Evolutionary conservation across 371 early-diverging fungal species (phyloP).

Genomic region (Parasitella parasitica): DNA sequence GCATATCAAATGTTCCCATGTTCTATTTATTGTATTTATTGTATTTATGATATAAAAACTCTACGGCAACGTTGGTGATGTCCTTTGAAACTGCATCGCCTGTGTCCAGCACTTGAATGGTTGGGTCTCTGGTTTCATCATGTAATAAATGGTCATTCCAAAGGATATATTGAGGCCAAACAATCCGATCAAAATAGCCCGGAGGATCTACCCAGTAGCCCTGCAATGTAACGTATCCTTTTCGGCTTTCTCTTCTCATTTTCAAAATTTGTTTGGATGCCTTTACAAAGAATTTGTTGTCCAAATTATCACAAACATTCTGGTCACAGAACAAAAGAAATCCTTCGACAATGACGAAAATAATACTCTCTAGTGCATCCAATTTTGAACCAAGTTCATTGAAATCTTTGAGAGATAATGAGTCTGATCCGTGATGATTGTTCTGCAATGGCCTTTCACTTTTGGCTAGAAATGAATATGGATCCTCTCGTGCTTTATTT

Average conservation of each 20-base stretch:
- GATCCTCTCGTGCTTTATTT: slow-evolving; percentile 31
- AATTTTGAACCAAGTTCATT: background rate
- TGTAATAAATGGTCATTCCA: slow-evolving; percentile 42
- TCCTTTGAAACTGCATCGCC: background rate
- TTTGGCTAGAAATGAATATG: slow-evolving; percentile 6
- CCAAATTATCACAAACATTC: slow-evolving; percentile 47
- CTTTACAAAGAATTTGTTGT: slow-evolving; percentile 59
- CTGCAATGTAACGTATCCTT: slow-evolving; percentile 69
- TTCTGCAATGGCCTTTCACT: slow-evolving; percentile 18
- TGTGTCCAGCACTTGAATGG: slow-evolving; percentile 5
- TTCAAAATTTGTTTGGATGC: slow-evolving; percentile 58
- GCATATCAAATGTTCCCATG: too few species aligned
- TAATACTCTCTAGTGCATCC: slow-evolving; percentile 7
- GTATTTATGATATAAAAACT: background rate
- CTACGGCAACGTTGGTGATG: background rate
- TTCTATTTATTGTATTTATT: background rate
- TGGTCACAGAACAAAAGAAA: slow-evolving; percentile 62
- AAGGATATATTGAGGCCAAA: slow-evolving; percentile 72
- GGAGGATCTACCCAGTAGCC: slow-evolving; percentile 81
- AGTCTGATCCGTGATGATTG: slow-evolving; percentile 22
- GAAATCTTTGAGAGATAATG: background rate
- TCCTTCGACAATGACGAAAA: slow-evolving; percentile 72
- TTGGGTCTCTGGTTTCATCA: slow-evolving; percentile 4
- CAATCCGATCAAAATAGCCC: slow-evolving; percentile 72
- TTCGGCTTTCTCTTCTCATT: slow-evolving; percentile 58